Percentiles rank a stretch among this genome's conserved stretches.
Evolutionary conservation across 148 eudicot genomes (phyloP).

Genomic region (Vaccinium darrowii): DNA sequence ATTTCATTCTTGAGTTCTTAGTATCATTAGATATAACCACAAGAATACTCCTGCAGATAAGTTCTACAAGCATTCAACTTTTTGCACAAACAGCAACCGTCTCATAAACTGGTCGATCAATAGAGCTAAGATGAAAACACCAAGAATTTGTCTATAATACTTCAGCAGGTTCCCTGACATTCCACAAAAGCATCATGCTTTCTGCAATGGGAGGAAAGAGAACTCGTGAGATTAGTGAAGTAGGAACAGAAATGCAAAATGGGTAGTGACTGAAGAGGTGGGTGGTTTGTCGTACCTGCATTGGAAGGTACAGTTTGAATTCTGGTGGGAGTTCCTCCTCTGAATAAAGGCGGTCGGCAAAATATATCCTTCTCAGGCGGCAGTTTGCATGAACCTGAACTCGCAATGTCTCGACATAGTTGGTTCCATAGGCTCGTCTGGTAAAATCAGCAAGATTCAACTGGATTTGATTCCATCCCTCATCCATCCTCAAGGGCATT

Average conservation of each 20-base stretch:
- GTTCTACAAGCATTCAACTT: neutral
- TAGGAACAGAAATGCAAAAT: neutral
- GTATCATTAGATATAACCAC: neutral
- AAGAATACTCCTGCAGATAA: neutral
- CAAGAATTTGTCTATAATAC: neutral
- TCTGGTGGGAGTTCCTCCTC: conserved; percentile 99
- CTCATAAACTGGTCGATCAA: neutral
- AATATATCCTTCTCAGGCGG: conserved; percentile 87
- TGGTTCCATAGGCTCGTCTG: conserved; percentile 95
- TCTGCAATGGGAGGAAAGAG: conserved; percentile 3
- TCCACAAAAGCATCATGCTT: conserved; percentile 8
- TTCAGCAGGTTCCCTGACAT: neutral
- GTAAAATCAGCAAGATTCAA: conserved; percentile 91
- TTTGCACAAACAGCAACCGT: neutral
- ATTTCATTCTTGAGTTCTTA: neutral
- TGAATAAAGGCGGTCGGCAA: conserved; percentile 93
- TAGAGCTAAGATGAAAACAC: neutral
- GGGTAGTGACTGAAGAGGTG: neutral
- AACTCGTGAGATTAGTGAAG: neutral
- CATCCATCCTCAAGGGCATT: conserved; percentile 98
- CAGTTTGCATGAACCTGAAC: conserved; percentile 99
- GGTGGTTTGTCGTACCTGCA: conserved; percentile 52
- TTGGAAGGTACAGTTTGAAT: conserved; percentile 92
- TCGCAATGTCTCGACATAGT: conserved; percentile 88
- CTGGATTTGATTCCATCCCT: conserved; percentile 99